Evolutionary conservation across 2,329 filamentous ascomycete species (phyloP), one percentile per base, ranked within the genome.

Genomic region (Calonectria crousiana): DNA sequence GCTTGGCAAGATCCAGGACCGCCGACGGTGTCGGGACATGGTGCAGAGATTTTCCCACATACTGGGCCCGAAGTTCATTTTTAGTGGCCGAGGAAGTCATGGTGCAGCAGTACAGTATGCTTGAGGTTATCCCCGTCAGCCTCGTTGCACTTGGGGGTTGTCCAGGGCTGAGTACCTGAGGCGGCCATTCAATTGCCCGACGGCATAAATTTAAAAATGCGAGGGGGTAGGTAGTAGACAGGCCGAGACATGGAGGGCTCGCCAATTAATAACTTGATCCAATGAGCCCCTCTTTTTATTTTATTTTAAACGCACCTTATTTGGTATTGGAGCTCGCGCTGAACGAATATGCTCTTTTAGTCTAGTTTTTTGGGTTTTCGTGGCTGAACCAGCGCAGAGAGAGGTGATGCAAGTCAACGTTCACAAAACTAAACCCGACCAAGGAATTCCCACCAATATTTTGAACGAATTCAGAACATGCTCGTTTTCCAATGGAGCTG

Each of bases 1-100:
- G 84, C 65, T 93, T 91, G 13, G 90, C 90, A 16, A 91, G 82
- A 81, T 96, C 94, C 5, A 96, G 84, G 34, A 95, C 86, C 1
- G 89, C 90, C 1, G 92, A 89, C 1, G 94, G 94, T 0, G 91
- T 91, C 28, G 89, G 88, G 0, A 95, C 85, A 66, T 92, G 87
- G 56, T 86, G 80, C 23, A 95, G 85, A 2, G 85, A 87, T 76
- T 91, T 90, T 70, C 92, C 92, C 34, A 94, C 84, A 80, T 90
- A 93, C 26, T 76, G 60, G 78, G 51, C 26, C 34, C 67, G 68
- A n/a, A 69, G 62, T 9, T 49, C 67, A 11, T 41, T 26, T 34
- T 67, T 67, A 23, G 28, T 30, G 4, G 13, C 4, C 16, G 30
- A 64, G 18, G 28, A 49, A 20, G 36, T 6, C 60, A 66, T 66